Base-by-base conservation (phyloP, 805 yeast species). In the Candida lessepsii region DNA sequence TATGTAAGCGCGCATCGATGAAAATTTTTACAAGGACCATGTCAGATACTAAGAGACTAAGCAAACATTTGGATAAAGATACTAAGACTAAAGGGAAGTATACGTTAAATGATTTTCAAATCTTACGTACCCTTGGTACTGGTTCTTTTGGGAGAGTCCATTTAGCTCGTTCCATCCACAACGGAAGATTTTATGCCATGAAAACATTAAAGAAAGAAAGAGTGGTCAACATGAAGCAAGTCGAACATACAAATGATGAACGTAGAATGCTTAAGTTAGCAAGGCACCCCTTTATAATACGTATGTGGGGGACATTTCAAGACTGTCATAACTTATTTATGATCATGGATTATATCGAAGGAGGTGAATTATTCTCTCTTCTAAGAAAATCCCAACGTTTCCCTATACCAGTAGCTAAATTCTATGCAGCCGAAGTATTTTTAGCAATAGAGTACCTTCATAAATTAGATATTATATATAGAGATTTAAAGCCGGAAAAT, bases 251-350 rank as follows among this genome's bases (percentile, higher is more conserved):
- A 14, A 78, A 78, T 51, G 83, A 78, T 53, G 83, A 78, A 57
- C 60, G 83, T 41, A 61, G 81, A 48, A 78, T 78, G 77, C 60
- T 78, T 28, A 75, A 72, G 46, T 61, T 76, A 40, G 78, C 77
- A 9, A 78, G 77, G 47, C 83, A 78, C 51, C 83, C 83, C 5
- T 78, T 77, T 46, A 63, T 78, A 47, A 77, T 76, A 46, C 56
- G 82, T 41, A 76, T 78, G 81, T 78, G 83, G 83, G 83, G 83
- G n/a, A 78, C 82, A 5, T 78, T 73, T 51, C 82, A 77, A 54
- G 83, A 78, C 51, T 64, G 76, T 27, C 69, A 67, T 48, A 75
- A 75, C 48, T 58, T 78, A 41, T 78, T 77, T 47, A 76, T 78
- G 82, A 75, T 78, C 26, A 78, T 78, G 83, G 83, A 78, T 53